phyloP scores from a whole-genome alignment of 805 yeast genomes.

The Metschnikowia gelsemii region DNA sequence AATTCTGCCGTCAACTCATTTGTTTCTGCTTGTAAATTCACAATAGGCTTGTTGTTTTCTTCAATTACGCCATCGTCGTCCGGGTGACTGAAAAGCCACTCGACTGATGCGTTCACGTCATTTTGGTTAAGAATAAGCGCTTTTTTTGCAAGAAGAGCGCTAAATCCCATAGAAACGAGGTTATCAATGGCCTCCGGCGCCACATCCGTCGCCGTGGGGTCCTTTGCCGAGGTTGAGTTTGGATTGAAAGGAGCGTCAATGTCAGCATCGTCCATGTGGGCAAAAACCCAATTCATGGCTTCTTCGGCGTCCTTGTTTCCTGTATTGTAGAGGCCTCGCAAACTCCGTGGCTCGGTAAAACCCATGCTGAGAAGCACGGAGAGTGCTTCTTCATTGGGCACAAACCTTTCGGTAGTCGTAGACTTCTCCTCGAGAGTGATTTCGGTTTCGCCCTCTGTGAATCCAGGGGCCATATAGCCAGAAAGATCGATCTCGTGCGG shows the following conservation, averaged over 20 bases:
- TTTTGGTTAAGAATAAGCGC: slow-evolving; percentile 62
- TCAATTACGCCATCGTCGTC: slow-evolving; percentile 68
- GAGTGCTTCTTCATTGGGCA: slow-evolving; percentile 56
- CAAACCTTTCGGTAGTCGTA: slow-evolving; percentile 31
- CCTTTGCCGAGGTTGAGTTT: neutral
- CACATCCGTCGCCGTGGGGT: slow-evolving; percentile 18
- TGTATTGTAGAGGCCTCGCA: slow-evolving; percentile 67
- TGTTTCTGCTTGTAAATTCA: slow-evolving; percentile 31
- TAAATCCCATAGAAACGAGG: slow-evolving; percentile 77
- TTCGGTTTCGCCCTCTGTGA: slow-evolving; percentile 29
- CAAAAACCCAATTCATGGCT: slow-evolving; percentile 90
- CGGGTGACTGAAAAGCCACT: slow-evolving; percentile 85
- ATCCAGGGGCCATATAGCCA: slow-evolving; percentile 40
- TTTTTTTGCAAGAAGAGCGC: slow-evolving; percentile 60
- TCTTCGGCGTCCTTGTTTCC: slow-evolving; percentile 64
- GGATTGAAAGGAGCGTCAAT: slow-evolving; percentile 62
- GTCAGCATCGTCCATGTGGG: slow-evolving; percentile 81
- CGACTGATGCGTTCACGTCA: slow-evolving; percentile 76
- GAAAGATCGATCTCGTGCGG: slow-evolving; percentile 49
- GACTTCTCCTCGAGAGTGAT: slow-evolving; percentile 19
- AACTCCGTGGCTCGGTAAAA: slow-evolving; percentile 66
- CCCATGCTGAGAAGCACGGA: slow-evolving; percentile 75
- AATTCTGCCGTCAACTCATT: slow-evolving; percentile 19
- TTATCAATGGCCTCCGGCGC: slow-evolving; percentile 43
- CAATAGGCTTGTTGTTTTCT: slow-evolving; percentile 21